These are phyloP conservation scores for Cafeteria roenbergensis DNA, from an alignment of 108 stramenopile species.

Conservation along the genomic window DNA sequence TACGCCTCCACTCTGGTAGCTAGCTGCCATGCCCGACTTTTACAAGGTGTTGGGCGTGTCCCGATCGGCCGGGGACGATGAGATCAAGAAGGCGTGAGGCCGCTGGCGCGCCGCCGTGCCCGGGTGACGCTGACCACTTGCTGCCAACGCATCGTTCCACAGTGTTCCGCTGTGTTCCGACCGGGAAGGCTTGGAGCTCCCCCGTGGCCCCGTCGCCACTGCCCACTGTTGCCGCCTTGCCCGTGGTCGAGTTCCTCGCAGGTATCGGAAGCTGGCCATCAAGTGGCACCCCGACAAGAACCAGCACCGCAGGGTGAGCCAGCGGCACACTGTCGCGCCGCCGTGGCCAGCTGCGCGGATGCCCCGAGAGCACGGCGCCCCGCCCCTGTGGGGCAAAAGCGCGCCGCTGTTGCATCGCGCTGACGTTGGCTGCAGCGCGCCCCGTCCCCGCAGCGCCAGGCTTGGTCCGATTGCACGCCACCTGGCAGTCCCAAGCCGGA, in stretches of 20 bases:
- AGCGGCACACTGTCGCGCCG: too few relatives aligned
- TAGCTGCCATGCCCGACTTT: too few relatives aligned
- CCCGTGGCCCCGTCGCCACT: neutral
- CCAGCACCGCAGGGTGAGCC: slow-evolving; percentile 6
- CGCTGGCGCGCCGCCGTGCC: neutral
- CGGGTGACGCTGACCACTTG: neutral
- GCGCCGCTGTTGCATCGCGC: too few relatives aligned
- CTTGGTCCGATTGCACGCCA: too few relatives aligned
- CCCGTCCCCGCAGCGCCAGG: too few relatives aligned
- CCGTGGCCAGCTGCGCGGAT: too few relatives aligned
- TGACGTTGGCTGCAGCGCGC: too few relatives aligned
- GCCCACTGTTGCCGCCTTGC: neutral
- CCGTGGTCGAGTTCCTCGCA: neutral
- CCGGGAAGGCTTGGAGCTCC: neutral
- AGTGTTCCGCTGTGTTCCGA: neutral
- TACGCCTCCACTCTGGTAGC: too few relatives aligned
- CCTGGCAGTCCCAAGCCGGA: too few relatives aligned
- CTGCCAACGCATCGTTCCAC: neutral
- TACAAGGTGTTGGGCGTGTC: slow-evolving; percentile 32
- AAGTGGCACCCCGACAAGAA: slow-evolving; percentile 40
- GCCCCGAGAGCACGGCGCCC: too few relatives aligned
- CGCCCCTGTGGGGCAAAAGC: too few relatives aligned
- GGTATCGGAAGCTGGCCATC: slow-evolving; percentile 33
- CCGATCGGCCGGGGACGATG: slow-evolving; percentile 13
- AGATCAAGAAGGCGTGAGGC: slow-evolving; percentile 31